A percentile compares a stretch with the other conserved stretches of the same genome.
phyloP scores from a whole-genome alignment of 768 basidiomycete species.

The Lactifluus subvellereus region DNA sequence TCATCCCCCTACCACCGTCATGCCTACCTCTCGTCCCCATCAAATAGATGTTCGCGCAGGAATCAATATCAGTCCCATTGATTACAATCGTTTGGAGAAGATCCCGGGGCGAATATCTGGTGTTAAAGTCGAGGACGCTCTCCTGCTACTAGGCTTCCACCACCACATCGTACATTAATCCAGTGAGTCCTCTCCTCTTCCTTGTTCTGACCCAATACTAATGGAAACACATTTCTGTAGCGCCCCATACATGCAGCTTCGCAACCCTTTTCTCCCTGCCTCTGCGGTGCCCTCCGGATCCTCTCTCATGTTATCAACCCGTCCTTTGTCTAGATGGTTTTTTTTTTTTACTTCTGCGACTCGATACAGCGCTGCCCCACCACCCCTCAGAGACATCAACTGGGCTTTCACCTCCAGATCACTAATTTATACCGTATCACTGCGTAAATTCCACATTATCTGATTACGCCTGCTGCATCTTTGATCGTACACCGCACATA shows the following conservation, averaged over 20 bases:
- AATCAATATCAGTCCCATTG: conserved; percentile 37
- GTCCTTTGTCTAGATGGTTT: background rate
- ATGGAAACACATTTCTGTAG: background rate
- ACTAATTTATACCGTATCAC: conserved; percentile 23
- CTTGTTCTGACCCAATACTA: background rate
- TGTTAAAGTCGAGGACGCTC: conserved; percentile 67
- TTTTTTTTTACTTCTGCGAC: background rate
- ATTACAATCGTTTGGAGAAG: conserved; percentile 48
- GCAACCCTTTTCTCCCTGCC: background rate
- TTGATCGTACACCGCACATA: conserved; percentile 10
- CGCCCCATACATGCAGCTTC: background rate
- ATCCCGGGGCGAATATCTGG: conserved; percentile 36
- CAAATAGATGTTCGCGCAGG: conserved; percentile 27
- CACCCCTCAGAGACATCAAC: conserved; percentile 10
- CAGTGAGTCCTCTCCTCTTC: conserved; percentile 18
- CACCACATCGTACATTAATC: conserved; percentile 53
- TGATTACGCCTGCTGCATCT: conserved; percentile 21
- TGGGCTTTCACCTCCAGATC: background rate
- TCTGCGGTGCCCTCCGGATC: background rate
- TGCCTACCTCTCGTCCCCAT: conserved; percentile 25
- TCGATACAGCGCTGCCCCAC: conserved; percentile 1
- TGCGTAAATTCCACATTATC: conserved; percentile 21
- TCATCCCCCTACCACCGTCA: conserved; percentile 21
- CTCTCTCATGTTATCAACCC: background rate
- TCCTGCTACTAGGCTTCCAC: conserved; percentile 69